These are phyloP conservation scores for Bipolaris oryzae DNA, from an alignment of 2,329 filamentous ascomycete species.

Conservation along the genomic window DNA sequence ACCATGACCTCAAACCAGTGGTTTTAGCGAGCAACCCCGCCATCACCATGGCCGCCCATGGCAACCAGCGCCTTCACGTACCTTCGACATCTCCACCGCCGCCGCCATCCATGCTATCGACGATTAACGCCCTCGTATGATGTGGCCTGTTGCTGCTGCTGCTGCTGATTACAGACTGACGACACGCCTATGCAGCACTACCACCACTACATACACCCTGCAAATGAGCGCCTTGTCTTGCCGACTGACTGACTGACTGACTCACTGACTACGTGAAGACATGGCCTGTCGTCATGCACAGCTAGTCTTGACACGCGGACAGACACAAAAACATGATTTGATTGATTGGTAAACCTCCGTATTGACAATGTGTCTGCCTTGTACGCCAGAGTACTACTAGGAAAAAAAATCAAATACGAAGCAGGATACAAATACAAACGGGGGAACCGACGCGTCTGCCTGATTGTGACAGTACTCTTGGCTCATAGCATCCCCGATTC, in stretches of 20 bases:
- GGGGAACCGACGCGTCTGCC: not conserved
- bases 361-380: not conserved
- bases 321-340: not conserved
- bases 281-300: not conserved
- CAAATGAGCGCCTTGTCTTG: not conserved
- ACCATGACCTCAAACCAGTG: slow-evolving; percentile 18
- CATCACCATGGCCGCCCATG: slow-evolving; percentile 17
- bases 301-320: not conserved
- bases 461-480: not conserved
- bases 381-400: not conserved
- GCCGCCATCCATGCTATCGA: slow-evolving; percentile 1
- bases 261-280: not conserved
- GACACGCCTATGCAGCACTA: not conserved
- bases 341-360: not conserved
- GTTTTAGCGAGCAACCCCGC: slow-evolving; percentile 24
- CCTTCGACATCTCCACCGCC: slow-evolving; percentile 5
- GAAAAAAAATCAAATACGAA: not conserved
- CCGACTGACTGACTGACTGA: too few species aligned
- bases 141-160: not conserved
- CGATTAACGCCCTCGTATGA: not conserved
- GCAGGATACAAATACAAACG: not conserved
- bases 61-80: slow-evolving; percentile 17
- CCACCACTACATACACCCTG: not conserved
- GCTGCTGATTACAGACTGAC: not conserved
- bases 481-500: not conserved